A percentile compares a stretch with the other conserved stretches of the same genome.
Conservation (phyloP, 495 filamentous ascomycete species). For the Elasticomyces elasticus region DNA sequence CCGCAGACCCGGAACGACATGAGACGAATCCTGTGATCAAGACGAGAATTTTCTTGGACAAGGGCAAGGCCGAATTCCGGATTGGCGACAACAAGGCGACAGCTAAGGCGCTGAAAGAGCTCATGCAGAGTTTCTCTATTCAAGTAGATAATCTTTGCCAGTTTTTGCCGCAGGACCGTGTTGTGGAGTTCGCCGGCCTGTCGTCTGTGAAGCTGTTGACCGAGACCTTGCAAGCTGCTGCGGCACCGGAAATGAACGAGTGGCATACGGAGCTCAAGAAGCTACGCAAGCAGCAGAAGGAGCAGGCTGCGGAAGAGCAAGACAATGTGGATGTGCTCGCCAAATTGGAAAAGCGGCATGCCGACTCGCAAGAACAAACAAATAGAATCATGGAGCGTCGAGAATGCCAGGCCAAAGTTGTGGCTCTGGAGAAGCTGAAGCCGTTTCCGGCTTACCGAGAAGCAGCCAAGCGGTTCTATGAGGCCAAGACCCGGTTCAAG, state of each 20-base stretch:
- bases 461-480: slow-evolving; percentile 27
- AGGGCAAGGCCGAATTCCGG: slow-evolving; percentile 65
- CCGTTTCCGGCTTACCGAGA: slow-evolving; percentile 55
- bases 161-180: slow-evolving; percentile 93
- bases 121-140: slow-evolving; percentile 63
- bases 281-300: slow-evolving; percentile 58
- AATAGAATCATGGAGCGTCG: slow-evolving; percentile 69
- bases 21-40: slow-evolving; percentile 59
- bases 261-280: slow-evolving; percentile 67
- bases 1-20: slow-evolving; percentile 41
- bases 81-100: slow-evolving; percentile 53
- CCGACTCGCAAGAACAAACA: slow-evolving; percentile 69
- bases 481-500: slow-evolving; percentile 40
- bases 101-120: slow-evolving; percentile 48
- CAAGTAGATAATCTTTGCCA: slow-evolving; percentile 98
- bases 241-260: slow-evolving; percentile 64
- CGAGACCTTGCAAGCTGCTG: slow-evolving; percentile 80
- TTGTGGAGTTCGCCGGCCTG: slow-evolving; percentile 84
- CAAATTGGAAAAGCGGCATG: slow-evolving; percentile 62
- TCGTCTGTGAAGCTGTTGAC: slow-evolving; percentile 74
- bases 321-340: slow-evolving; percentile 50
- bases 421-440: slow-evolving; percentile 52
- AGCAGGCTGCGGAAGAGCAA: slow-evolving; percentile 47
- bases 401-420: slow-evolving; percentile 53
- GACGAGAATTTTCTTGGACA: slow-evolving; percentile 67